Evolutionary conservation across 768 basidiomycete genomes (phyloP).

Genomic region (Cystofilobasidium ferigula): DNA sequence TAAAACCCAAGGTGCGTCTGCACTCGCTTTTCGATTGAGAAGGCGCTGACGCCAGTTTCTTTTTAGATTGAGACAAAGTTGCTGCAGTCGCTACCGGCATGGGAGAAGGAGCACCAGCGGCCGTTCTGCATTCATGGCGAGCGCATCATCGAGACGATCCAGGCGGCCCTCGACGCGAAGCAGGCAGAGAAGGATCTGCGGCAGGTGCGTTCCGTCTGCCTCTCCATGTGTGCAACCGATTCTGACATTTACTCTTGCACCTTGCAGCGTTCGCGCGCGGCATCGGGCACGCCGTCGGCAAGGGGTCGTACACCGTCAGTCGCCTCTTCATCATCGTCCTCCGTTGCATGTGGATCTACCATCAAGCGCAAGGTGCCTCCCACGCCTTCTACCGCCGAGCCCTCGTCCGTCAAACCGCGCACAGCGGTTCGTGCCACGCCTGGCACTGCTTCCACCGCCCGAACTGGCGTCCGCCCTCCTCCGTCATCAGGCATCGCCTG

Average conservation of each 20-base stretch:
- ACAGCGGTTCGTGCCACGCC: constrained; percentile 14
- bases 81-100: constrained; percentile 60
- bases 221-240: not conserved
- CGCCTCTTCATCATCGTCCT: not conserved
- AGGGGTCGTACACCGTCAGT: not conserved
- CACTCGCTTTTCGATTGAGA: not conserved
- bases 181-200: constrained; percentile 68
- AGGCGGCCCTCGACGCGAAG: constrained; percentile 54
- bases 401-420: not conserved
- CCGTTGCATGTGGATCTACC: constrained; percentile 2
- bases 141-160: constrained; percentile 65
- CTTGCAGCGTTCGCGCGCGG: constrained; percentile 14
- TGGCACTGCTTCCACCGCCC: not conserved
- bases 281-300: not conserved
- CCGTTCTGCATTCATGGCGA: constrained; percentile 77
- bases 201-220: constrained; percentile 37
- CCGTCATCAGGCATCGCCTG: constrained; percentile 9
- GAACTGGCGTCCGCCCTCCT: not conserved
- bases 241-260: constrained; percentile 28
- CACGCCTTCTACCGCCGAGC: not conserved
- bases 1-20: constrained; percentile 76
- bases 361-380: constrained; percentile 22
- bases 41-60: not conserved
- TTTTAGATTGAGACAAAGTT: constrained; percentile 78
- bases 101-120: constrained; percentile 66